Base-by-base conservation (phyloP, 2,329 filamentous ascomycete species). In the Aspergillus fischeri region DNA sequence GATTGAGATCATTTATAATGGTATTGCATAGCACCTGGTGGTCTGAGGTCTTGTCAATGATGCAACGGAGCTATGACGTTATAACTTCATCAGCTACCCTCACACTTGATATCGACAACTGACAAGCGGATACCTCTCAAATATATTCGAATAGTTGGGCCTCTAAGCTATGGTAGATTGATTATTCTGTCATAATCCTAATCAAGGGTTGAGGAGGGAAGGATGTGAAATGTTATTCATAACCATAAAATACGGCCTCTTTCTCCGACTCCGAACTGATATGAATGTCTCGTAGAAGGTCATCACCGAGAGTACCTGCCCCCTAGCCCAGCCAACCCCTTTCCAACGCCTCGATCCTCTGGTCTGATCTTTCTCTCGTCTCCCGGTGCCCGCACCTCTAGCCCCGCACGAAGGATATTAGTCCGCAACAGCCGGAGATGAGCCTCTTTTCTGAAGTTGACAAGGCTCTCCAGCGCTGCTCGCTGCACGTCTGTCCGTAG, bases 371-470 rank as follows among this genome's bases (percentile, higher is more conserved):
- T 54, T 55, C 58, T 59, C 10, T 62, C 60, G 20, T 57, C 57
- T 1, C 56, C 52, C 4, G 70, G 59, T 11, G 60, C 73, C 62
- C 79, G 82, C 27, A 92, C 81, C 63, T 95, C 90, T 28, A 97
- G 78, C 7, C 90, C 89, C 0, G 91, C 88, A 28, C 87, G 83
- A 4, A 87, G 73, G 58, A 96, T 83, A 63, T 89, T 91, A 68
- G 96, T 86, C 49, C 89, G 85, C 53, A 92, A 81, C 53, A 97
- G 80, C 47, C 91, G 86, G 63, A 95, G 81, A 53, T 90, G 82
- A 5, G 92, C 85, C 60, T 91, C 88, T 51, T 84, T 82, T 67
- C 92, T 87, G 67, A 94, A 94, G 28, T 83, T 81, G 54, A 83
- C 82, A 2, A 91, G 85, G 57, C 86, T 85, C 21, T 84, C 78